phyloP scores from a whole-genome alignment of 352 stramenopile genomes.

The Albugo laibachii region DNA sequence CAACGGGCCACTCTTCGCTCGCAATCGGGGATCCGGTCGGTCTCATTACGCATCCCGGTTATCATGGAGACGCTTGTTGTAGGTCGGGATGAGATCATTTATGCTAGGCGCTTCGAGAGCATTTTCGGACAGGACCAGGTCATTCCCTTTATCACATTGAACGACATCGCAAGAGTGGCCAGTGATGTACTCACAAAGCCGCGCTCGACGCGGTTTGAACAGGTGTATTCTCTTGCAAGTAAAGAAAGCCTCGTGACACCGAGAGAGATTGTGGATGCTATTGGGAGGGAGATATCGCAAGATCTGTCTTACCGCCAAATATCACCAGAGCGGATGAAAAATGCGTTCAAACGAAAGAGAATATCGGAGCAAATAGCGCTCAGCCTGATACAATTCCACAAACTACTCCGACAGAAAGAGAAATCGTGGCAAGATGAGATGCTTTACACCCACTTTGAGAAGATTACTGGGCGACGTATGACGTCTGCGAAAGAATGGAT shows the following conservation, averaged over 20 bases:
- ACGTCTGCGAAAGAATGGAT: slow-evolving; percentile 30
- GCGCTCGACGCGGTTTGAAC: not conserved
- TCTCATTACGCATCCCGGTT: slow-evolving; percentile 40
- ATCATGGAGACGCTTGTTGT: slow-evolving; percentile 63
- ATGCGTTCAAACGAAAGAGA: too few species aligned
- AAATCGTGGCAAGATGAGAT: too few species aligned
- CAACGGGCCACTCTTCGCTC: slow-evolving; percentile 1
- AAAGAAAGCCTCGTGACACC: too few species aligned
- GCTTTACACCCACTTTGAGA: slow-evolving; percentile 22
- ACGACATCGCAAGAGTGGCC: slow-evolving; percentile 33
- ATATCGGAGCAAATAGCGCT: too few species aligned
- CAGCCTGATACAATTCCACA: too few species aligned
- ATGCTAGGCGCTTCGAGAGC: slow-evolving; percentile 30
- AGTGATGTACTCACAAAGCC: slow-evolving; percentile 18
- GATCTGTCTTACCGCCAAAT: too few species aligned
- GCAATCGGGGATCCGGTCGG: slow-evolving; percentile 15
- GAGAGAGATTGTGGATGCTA: too few species aligned
- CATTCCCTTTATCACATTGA: slow-evolving; percentile 45
- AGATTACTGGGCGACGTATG: slow-evolving; percentile 23
- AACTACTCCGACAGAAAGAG: too few species aligned
- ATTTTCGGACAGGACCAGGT: slow-evolving; percentile 22
- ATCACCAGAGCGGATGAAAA: too few species aligned
- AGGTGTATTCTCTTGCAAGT: not conserved
- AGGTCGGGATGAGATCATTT: slow-evolving; percentile 54
- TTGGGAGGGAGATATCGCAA: too few species aligned